These are phyloP conservation scores for Naganishia liquefaciens DNA, from an alignment of 1,284 basidiomycete genomes.

Conservation along the genomic window DNA sequence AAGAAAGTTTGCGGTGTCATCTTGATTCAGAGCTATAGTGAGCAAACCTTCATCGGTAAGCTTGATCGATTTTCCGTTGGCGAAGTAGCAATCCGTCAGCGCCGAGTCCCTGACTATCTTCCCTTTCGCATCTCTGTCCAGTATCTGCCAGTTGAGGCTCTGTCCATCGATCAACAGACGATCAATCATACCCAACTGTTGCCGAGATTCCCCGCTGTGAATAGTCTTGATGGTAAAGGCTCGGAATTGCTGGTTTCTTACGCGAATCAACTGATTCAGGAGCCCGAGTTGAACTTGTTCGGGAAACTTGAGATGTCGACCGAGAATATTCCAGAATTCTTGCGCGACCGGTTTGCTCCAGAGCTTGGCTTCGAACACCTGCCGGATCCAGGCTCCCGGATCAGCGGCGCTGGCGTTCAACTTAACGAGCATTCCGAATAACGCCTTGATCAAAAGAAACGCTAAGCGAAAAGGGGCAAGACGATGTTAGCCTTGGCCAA, in stretches of 20 bases:
- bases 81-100: slow-evolving; percentile 13
- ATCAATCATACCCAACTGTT: not conserved
- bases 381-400: not conserved
- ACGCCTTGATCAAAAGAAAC: not conserved
- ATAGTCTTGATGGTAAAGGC: not conserved
- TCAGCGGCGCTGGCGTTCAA: not conserved
- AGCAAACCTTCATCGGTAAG: not conserved
- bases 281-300: slow-evolving; percentile 1
- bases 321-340: slow-evolving; percentile 3
- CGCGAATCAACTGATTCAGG: not conserved
- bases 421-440: not conserved
- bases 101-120: not conserved
- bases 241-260: slow-evolving; percentile 4
- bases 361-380: not conserved
- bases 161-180: slow-evolving; percentile 6
- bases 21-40: not conserved
- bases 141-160: slow-evolving; percentile 15
- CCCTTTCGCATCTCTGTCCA: not conserved
- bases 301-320: not conserved
- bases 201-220: not conserved
- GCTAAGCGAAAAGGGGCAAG: not conserved
- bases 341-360: not conserved
- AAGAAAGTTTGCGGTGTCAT: not conserved
- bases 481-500: no score
- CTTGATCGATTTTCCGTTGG: not conserved